phyloP scores from a whole-genome alignment of 2,329 filamentous ascomycete genomes.

The Pseudogymnoascus sp. region DNA sequence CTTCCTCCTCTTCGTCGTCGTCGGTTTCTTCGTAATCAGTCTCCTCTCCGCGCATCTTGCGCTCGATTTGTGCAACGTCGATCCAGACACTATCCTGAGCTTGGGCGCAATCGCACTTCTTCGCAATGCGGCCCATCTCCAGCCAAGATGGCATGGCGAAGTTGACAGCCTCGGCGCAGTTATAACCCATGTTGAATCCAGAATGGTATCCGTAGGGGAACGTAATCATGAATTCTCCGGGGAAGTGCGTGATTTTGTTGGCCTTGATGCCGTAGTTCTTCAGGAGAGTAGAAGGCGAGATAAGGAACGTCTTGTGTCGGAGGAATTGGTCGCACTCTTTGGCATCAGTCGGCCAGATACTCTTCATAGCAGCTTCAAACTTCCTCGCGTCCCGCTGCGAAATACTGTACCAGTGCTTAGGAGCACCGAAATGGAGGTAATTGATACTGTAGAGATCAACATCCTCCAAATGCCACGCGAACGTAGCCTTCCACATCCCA shows the following conservation, averaged over 20 bases:
- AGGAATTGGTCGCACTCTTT: constrained; percentile 96
- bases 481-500: constrained; percentile 99
- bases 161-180: constrained; percentile 97
- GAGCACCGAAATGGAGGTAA: constrained; percentile 96
- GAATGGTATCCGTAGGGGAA: constrained; percentile 99
- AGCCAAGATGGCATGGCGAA: constrained; percentile 95
- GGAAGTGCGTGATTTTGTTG: constrained; percentile 90
- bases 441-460: constrained; percentile 99
- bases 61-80: constrained; percentile 90
- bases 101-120: constrained; percentile 91
- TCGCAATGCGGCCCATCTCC: constrained; percentile 88
- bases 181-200: constrained; percentile 95
- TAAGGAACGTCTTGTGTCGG: constrained; percentile 93
- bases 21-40: constrained; percentile 76
- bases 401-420: constrained; percentile 99
- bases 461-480: constrained; percentile 97
- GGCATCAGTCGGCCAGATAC: constrained; percentile 86
- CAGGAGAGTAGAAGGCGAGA: constrained; percentile 80
- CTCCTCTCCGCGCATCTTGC: constrained; percentile 82
- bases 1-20: constrained; percentile 59
- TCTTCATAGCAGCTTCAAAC: constrained; percentile 93
- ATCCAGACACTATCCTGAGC: constrained; percentile 98
- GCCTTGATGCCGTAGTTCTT: constrained; percentile 91
- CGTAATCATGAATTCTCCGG: constrained; percentile 96
- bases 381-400: constrained; percentile 88